Evolutionary conservation across 306 rosid genomes (phyloP).

Genomic region (Dalbergia oliveri): DNA sequence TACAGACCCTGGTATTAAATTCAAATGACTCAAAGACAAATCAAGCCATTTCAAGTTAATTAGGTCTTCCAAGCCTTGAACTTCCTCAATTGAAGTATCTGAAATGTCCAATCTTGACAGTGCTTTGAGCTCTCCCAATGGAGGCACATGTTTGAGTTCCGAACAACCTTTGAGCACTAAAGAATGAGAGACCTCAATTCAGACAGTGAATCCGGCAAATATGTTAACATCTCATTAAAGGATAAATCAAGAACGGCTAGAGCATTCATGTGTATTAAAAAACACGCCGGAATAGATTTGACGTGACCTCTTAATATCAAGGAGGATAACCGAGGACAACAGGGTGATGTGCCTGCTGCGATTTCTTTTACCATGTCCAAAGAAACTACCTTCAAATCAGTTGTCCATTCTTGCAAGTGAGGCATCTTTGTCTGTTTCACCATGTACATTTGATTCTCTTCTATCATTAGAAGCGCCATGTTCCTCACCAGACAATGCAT

Average conservation of each 20-base stretch:
- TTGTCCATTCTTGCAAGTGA: background rate
- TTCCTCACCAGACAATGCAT: background rate
- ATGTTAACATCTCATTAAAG: background rate
- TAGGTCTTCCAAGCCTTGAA: background rate
- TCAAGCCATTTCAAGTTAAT: background rate
- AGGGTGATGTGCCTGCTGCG: background rate
- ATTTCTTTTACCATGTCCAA: background rate
- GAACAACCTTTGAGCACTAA: background rate
- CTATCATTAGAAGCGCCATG: background rate
- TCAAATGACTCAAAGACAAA: background rate
- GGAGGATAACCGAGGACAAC: slow-evolving; percentile 19
- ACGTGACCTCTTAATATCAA: background rate
- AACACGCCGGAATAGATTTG: background rate
- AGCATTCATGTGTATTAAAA: background rate
- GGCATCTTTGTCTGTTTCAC: background rate
- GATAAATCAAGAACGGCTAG: slow-evolving; percentile 13
- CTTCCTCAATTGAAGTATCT: background rate
- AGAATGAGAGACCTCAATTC: slow-evolving; percentile 6
- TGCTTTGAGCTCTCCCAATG: background rate
- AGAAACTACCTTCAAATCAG: background rate
- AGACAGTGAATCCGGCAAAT: slow-evolving; percentile 10
- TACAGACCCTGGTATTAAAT: background rate
- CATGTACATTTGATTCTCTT: background rate
- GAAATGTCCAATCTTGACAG: background rate
- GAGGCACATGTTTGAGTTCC: background rate